Conservation (phyloP, 2,329 filamentous ascomycete genomes). For the Sclerotiophoma versabilis region DNA sequence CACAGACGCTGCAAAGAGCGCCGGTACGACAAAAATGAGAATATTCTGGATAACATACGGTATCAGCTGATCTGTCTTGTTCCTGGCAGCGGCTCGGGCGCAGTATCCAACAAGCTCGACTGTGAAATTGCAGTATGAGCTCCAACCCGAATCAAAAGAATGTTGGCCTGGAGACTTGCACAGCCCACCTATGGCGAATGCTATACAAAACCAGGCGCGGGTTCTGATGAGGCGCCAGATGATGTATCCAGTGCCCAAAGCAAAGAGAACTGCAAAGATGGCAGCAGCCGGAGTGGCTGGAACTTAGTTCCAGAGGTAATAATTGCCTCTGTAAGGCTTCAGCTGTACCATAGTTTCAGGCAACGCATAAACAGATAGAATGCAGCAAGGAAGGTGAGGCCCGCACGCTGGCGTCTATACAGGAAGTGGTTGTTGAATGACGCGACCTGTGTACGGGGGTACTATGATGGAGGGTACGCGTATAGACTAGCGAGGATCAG, state of each 20-base stretch:
- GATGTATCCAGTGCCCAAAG: conserved; percentile 40
- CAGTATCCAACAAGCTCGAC: conserved; percentile 61
- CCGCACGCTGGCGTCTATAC: no score
- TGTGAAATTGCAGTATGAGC: conserved; percentile 28
- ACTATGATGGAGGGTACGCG: no score
- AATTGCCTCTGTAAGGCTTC: background rate
- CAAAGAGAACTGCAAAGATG: conserved; percentile 52
- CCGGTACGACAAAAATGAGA: conserved; percentile 54
- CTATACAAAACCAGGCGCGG: conserved; percentile 58
- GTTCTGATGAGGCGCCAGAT: conserved; percentile 49
- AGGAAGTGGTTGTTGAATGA: no score
- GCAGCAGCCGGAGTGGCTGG: conserved; percentile 56
- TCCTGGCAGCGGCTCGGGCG: conserved; percentile 49
- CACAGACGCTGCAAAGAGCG: conserved; percentile 56
- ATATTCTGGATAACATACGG: conserved; percentile 54
- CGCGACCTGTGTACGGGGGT: no score
- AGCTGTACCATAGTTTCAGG: background rate
- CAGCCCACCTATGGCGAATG: conserved; percentile 58
- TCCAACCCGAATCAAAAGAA: background rate
- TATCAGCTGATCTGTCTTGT: conserved; percentile 32
- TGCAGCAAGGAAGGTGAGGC: no score
- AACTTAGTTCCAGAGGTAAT: conserved; percentile 35
- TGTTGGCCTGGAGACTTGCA: no score
- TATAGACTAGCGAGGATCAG: no score
- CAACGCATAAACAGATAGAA: no score